phyloP scores from a whole-genome alignment of 768 basidiomycete genomes.

The Gloeopeniophorella convolvens region DNA sequence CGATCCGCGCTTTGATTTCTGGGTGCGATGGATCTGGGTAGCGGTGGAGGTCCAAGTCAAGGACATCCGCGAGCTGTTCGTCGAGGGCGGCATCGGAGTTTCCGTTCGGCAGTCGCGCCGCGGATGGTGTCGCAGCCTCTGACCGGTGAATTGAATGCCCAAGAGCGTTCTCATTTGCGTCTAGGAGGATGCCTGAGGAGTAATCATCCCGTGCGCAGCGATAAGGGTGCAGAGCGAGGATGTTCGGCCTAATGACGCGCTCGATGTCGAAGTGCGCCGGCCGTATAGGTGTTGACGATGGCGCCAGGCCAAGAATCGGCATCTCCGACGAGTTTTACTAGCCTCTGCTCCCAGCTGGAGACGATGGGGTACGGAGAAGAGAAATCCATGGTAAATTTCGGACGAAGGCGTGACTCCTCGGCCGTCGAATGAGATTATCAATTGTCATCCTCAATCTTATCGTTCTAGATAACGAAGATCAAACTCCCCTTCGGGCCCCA shows the following conservation, averaged over 20 bases:
- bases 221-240: constrained; percentile 86
- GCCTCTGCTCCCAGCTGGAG: background rate
- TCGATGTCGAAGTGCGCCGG: constrained; percentile 85
- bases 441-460: no score
- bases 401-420: no score
- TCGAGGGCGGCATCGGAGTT: constrained; percentile 27
- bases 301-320: constrained; percentile 58
- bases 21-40: constrained; percentile 93
- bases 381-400: background rate
- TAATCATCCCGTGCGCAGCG: constrained; percentile 97
- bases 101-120: constrained; percentile 17
- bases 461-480: no score
- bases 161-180: constrained; percentile 96
- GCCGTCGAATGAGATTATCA: no score
- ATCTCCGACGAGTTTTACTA: constrained; percentile 29
- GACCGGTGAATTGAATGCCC: constrained; percentile 62
- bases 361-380: background rate
- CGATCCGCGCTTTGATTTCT: constrained; percentile 70
- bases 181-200: constrained; percentile 81
- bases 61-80: constrained; percentile 28
- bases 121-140: constrained; percentile 7
- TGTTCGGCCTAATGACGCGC: constrained; percentile 85
- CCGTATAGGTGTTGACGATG: constrained; percentile 36
- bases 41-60: constrained; percentile 63
- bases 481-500: no score